Conservation (phyloP, 1,139 yeast genomes). For the Candida sanyaensis region DNA sequence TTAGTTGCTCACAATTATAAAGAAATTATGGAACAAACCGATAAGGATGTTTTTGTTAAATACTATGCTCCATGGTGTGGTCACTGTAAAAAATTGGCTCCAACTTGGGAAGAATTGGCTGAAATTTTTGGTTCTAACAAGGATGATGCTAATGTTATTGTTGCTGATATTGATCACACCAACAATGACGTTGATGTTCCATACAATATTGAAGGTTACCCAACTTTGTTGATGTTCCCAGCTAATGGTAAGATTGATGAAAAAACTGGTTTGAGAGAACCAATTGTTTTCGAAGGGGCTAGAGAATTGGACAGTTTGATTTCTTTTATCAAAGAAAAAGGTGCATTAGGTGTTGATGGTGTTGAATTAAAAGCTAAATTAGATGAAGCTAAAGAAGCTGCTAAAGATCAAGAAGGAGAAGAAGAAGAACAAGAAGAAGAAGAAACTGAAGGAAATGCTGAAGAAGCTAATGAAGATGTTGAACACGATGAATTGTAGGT, state of each 20-base stretch:
- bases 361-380: constrained; percentile 29
- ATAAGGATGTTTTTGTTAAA: constrained; percentile 88
- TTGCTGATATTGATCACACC: constrained; percentile 91
- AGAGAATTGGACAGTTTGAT: constrained; percentile 78
- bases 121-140: constrained; percentile 56
- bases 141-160: constrained; percentile 53
- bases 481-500: constrained; percentile 48
- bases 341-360: constrained; percentile 62
- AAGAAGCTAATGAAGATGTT: constrained; percentile 20
- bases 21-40: constrained; percentile 61
- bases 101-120: constrained; percentile 87
- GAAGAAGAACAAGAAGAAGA: constrained; percentile 28
- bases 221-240: constrained; percentile 89
- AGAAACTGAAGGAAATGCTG: constrained; percentile 22
- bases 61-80: constrained; percentile 99
- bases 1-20: constrained; percentile 87
- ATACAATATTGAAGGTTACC: constrained; percentile 78
- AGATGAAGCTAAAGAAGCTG: constrained; percentile 31
- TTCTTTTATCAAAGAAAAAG: constrained; percentile 66
- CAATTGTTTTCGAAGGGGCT: constrained; percentile 66
- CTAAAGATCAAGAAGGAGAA: constrained; percentile 21
- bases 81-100: constrained; percentile 95
- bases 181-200: constrained; percentile 80
- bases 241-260: constrained; percentile 77
- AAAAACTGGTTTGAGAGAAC: constrained; percentile 54